These are phyloP conservation scores for Cenchrus americanus DNA, from an alignment of 176 grass and related monocot genomes.

Conservation along the genomic window DNA sequence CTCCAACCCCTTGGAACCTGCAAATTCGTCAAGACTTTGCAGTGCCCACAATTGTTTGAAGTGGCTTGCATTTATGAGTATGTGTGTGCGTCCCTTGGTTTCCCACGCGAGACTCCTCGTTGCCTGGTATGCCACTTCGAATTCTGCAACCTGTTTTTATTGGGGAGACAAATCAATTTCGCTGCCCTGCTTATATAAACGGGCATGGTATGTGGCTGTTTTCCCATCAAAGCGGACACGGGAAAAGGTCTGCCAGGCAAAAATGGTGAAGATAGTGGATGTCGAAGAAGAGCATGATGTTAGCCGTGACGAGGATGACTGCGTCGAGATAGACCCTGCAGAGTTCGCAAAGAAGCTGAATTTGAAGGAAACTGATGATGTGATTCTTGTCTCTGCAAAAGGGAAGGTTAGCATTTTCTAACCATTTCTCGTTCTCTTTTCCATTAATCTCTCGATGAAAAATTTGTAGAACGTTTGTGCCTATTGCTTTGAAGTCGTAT, in stretches of 20 bases:
- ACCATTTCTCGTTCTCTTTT: not conserved
- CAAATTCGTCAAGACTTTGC: not conserved
- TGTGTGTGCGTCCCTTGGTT: constrained; percentile 25
- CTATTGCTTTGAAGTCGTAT: too few species aligned
- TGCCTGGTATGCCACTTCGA: constrained; percentile 25
- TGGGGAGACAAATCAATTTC: constrained; percentile 17
- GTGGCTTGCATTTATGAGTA: constrained; percentile 18
- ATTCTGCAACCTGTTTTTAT: constrained; percentile 34
- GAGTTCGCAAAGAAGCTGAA: constrained; percentile 52
- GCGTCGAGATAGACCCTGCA: constrained; percentile 42
- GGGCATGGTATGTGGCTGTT: not conserved
- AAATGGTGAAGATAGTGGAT: constrained; percentile 45
- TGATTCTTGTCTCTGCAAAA: constrained; percentile 53
- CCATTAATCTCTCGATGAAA: not conserved
- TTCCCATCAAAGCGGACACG: not conserved
- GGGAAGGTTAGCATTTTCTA: constrained; percentile 41
- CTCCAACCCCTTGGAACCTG: not conserved
- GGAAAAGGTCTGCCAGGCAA: not conserved
- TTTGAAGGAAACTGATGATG: constrained; percentile 38
- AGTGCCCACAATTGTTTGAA: not conserved
- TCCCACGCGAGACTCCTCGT: constrained; percentile 33
- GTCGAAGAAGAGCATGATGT: not conserved
- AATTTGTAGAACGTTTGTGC: not conserved
- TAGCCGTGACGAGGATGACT: constrained; percentile 51
- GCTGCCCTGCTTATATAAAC: constrained; percentile 42